Evolutionary conservation across 139 green algal species (phyloP).

Genomic region (Prasinococcaceae sp.): DNA sequence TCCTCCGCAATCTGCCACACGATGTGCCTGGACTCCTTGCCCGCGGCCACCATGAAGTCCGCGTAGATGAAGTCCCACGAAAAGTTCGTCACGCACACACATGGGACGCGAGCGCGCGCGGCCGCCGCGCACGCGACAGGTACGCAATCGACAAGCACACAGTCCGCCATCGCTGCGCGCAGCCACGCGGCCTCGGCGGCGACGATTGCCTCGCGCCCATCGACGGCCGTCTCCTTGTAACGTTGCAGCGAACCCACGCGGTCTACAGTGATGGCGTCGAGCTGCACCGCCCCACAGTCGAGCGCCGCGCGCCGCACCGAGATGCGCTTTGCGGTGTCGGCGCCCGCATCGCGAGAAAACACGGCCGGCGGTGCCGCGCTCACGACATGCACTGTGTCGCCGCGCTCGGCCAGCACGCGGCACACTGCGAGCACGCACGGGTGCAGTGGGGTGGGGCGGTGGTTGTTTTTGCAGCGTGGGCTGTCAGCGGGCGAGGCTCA

Average conservation of each 20-base stretch:
- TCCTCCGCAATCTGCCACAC: constrained; percentile 42
- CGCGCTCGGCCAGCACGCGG: constrained; percentile 20
- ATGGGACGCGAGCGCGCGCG: constrained; percentile 28
- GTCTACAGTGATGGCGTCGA: constrained; percentile 51
- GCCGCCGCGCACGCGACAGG: constrained; percentile 45
- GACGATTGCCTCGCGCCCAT: constrained; percentile 23
- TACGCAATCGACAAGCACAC: constrained; percentile 14
- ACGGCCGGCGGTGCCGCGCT: constrained; percentile 19
- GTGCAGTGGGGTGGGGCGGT: neutral
- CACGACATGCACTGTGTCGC: constrained; percentile 37
- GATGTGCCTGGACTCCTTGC: constrained; percentile 7
- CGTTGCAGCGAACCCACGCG: constrained; percentile 25
- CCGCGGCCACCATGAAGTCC: constrained; percentile 32
- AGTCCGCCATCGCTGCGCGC: neutral
- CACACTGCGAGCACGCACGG: constrained; percentile 4
- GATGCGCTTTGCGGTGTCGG: neutral
- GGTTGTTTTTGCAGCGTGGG: neutral
- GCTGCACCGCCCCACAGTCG: constrained; percentile 42
- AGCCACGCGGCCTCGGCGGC: constrained; percentile 39
- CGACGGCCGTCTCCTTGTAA: constrained; percentile 23
- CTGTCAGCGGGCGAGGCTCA: neutral
- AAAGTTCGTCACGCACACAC: constrained; percentile 50
- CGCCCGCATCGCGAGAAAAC: constrained; percentile 18
- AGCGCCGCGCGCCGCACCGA: constrained; percentile 25
- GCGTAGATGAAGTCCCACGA: constrained; percentile 52